Base-by-base conservation (phyloP, 805 yeast species). In the Cephaloascus fragrans region DNA sequence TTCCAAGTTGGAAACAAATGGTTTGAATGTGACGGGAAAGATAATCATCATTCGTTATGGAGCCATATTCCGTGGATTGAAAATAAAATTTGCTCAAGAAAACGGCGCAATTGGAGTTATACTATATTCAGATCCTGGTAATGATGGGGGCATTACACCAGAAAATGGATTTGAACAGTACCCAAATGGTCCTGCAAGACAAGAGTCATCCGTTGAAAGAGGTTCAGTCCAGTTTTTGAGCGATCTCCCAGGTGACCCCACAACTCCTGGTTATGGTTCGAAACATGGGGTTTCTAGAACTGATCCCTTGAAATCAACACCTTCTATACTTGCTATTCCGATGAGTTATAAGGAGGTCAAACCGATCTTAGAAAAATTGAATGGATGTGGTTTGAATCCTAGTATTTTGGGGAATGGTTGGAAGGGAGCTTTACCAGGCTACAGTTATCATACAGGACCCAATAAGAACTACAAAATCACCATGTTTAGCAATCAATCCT, bases 201-300 rank as follows among this genome's bases (percentile, higher is more conserved):
- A 66, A 38, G 70, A 64, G 44, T 55, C 64, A 34, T 58, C 71
- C 2, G 69, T 66, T 15, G 71, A 66, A 46, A 55, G 72, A 49
- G 72, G 72, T 3, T 58, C 65, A 41, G 67, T 59, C 12, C 69
- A 62, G 43, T 66, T 64, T 41, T 57, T 64, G 43, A 68, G 71
- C 5, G 70, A 64, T n/a, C 55, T 65, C 23, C 72, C 72, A 4
- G 72, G 72, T n/a, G 72, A 67, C 44, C 72, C 72, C 31, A 67
- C 72, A 9, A 67, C 71, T 18, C 72, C 71, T 28, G 71, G 71
- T 5, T 59, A 64, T 44, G 61, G 68, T 14, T 63, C 69, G 17
- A 61, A 60, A 42, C 35, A 18, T 17, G 67, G 59, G 20, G 61
- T 45, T 19, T 61, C 52, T 19, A 57, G 68, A 40, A 36, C 52